phyloP scores from a whole-genome alignment of 2,329 filamentous ascomycete genomes.

The Sporothrix variecibatus region DNA sequence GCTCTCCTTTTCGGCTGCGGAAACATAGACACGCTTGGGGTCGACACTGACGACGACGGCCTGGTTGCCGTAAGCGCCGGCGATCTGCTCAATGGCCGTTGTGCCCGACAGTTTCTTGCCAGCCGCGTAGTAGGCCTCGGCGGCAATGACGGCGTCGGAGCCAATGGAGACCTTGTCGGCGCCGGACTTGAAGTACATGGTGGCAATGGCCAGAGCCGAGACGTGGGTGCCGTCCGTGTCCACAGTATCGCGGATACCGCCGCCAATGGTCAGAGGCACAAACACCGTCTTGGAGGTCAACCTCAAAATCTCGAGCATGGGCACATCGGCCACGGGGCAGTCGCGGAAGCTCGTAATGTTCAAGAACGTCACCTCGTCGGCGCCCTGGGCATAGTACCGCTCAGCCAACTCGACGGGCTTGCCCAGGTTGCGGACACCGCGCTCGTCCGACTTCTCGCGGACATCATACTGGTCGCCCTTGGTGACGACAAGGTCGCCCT shows the following conservation, averaged over 20 bases:
- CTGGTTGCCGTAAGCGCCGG: conserved; percentile 89
- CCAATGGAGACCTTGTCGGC: conserved; percentile 98
- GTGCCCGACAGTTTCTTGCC: conserved; percentile 71
- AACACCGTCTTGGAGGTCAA: conserved; percentile 89
- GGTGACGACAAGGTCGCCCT: conserved; percentile 92
- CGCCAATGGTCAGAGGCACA: conserved; percentile 92
- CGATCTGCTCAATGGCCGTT: conserved; percentile 95
- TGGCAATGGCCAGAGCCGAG: conserved; percentile 89
- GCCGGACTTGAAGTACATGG: conserved; percentile 95
- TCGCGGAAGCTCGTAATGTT: conserved; percentile 99
- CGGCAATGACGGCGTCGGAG: conserved; percentile 88
- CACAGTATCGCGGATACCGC: conserved; percentile 89
- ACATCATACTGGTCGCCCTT: conserved; percentile 99
- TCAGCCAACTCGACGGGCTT: conserved; percentile 95
- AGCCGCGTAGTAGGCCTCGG: conserved; percentile 81
- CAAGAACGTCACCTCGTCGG: conserved; percentile 94
- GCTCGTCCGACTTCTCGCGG: conserved; percentile 73
- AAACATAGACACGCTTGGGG: conserved; percentile 86
- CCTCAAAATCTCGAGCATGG: conserved; percentile 93
- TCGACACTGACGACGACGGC: conserved; percentile 96
- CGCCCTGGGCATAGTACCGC: conserved; percentile 93
- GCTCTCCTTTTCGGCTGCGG: conserved; percentile 49
- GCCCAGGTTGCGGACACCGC: conserved; percentile 83
- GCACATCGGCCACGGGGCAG: conserved; percentile 85
- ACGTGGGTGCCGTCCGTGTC: conserved; percentile 85